These are phyloP conservation scores for Spergularia marina DNA, from an alignment of 148 eudicot species.

Conservation along the genomic window DNA sequence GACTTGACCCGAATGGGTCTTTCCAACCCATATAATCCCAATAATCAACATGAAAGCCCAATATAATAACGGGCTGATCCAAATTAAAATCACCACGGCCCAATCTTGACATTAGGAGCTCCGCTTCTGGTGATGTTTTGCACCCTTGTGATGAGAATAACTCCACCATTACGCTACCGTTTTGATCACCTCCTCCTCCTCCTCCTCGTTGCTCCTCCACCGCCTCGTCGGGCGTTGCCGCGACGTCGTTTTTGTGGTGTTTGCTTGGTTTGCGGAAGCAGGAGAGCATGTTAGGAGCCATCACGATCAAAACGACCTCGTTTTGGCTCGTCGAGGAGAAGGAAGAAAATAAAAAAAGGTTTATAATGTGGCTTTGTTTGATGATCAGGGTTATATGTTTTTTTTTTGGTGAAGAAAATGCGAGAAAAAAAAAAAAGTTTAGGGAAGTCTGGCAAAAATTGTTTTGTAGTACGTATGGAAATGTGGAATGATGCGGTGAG, in stretches of 20 bases:
- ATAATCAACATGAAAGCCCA: slow-evolving; percentile 81
- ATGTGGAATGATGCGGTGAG: not conserved
- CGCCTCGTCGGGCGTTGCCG: slow-evolving; percentile 32
- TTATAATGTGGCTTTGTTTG: not conserved
- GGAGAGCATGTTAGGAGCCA: slow-evolving; percentile 56
- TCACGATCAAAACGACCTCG: slow-evolving; percentile 17
- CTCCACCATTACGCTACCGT: slow-evolving; percentile 58
- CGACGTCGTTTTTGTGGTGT: slow-evolving; percentile 20
- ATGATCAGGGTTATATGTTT: not conserved
- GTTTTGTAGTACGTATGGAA: not conserved
- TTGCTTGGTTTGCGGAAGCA: slow-evolving; percentile 45
- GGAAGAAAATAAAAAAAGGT: not conserved
- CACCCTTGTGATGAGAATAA: slow-evolving; percentile 89
- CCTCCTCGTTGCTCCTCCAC: slow-evolving; percentile 46
- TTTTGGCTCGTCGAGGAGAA: slow-evolving; percentile 5
- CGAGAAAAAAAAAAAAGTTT: not conserved
- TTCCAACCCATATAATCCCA: slow-evolving; percentile 95
- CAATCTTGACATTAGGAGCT: slow-evolving; percentile 69
- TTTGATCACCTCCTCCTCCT: not conserved
- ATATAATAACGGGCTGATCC: slow-evolving; percentile 46
- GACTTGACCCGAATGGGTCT: slow-evolving; percentile 72
- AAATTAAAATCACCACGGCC: slow-evolving; percentile 79
- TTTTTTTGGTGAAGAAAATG: not conserved
- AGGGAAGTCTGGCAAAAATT: not conserved
- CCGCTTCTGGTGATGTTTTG: slow-evolving; percentile 76